Conservation (phyloP, 495 filamentous ascomycete genomes). For the Penicillium taxi region DNA sequence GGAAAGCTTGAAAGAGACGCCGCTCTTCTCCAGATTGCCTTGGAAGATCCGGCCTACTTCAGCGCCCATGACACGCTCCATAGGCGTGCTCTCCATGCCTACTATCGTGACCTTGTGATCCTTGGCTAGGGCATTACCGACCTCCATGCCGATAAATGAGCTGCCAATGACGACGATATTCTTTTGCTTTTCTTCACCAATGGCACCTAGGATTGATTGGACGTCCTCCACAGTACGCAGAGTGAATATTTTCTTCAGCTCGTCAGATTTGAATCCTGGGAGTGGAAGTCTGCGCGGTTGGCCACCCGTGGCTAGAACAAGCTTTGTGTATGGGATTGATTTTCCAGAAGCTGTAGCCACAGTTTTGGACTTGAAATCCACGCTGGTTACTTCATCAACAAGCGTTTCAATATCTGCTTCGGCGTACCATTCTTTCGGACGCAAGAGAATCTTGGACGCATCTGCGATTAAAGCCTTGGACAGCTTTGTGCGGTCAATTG, state of each 20-base stretch:
- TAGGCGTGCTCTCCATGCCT: constrained; percentile 81
- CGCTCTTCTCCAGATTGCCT: constrained; percentile 67
- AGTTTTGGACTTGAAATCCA: constrained; percentile 68
- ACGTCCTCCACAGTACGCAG: constrained; percentile 69
- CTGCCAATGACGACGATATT: constrained; percentile 87
- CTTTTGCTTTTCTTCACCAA: constrained; percentile 72
- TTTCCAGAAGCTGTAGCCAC: constrained; percentile 66
- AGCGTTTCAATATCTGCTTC: constrained; percentile 64
- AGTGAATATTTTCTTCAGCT: constrained; percentile 76
- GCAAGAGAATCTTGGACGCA: constrained; percentile 62
- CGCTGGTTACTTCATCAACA: constrained; percentile 61
- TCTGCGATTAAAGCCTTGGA: constrained; percentile 92
- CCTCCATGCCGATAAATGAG: constrained; percentile 96
- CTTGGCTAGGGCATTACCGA: constrained; percentile 68
- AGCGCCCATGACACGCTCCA: constrained; percentile 81
- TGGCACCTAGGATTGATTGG: constrained; percentile 63
- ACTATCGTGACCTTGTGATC: constrained; percentile 79
- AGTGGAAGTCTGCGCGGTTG: constrained; percentile 70
- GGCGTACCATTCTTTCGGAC: constrained; percentile 69
- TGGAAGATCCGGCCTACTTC: constrained; percentile 76
- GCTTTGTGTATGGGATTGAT: constrained; percentile 69
- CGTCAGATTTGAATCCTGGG: constrained; percentile 62
- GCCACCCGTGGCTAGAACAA: constrained; percentile 83
- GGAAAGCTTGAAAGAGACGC: constrained; percentile 76
- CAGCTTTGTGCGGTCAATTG: constrained; percentile 91